phyloP scores from a whole-genome alignment of 768 basidiomycete species.

The Filobasidium floriforme region DNA sequence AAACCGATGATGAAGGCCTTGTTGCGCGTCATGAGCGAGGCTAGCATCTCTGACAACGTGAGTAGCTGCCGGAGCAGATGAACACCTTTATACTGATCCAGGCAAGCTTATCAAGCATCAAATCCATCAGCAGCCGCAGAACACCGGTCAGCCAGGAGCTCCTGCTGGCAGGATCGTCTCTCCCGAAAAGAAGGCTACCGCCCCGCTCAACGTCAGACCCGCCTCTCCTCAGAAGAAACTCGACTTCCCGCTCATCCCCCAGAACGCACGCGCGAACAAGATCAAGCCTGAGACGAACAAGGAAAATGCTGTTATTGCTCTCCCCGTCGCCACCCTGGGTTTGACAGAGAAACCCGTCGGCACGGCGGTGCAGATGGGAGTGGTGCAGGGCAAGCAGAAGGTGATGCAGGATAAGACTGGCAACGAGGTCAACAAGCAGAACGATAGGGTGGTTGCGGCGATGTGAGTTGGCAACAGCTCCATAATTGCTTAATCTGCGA shows the following conservation, averaged over 20 bases:
- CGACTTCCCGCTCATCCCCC: not conserved
- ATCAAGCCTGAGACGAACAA: not conserved
- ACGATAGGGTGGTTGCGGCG: conserved; percentile 61
- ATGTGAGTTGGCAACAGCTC: not conserved
- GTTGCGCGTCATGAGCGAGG: conserved; percentile 12
- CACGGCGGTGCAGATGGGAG: conserved; percentile 52
- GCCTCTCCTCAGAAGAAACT: not conserved
- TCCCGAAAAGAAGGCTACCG: not conserved
- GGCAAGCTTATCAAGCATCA: not conserved
- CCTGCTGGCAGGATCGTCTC: no score
- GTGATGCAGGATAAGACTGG: conserved; percentile 62
- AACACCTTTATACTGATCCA: not conserved
- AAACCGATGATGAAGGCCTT: conserved; percentile 21
- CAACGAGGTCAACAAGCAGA: conserved; percentile 67
- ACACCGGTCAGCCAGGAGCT: no score
- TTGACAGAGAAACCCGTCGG: conserved; percentile 51
- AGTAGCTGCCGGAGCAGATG: not conserved
- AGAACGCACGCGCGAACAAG: not conserved
- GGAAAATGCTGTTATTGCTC: conserved; percentile 41
- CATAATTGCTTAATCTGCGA: not conserved
- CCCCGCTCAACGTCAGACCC: not conserved
- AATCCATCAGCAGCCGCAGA: not conserved
- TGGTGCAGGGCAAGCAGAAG: conserved; percentile 59
- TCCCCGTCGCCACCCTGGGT: conserved; percentile 62
- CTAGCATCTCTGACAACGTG: conserved; percentile 10